Conservation (phyloP, 768 basidiomycete genomes). For the Pleurotus ostreatus region DNA sequence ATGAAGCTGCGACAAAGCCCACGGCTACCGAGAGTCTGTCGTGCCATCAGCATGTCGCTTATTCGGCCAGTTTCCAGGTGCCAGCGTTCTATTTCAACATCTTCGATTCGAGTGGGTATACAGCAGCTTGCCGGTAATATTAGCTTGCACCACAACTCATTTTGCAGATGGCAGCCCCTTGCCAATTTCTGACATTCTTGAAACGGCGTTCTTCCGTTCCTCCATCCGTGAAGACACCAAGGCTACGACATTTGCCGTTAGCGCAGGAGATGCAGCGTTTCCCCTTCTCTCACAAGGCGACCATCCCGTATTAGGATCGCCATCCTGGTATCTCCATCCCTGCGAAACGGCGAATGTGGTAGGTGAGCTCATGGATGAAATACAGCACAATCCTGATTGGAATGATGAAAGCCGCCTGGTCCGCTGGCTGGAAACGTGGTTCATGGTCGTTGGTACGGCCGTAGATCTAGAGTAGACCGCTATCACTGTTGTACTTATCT, state of each 20-base stretch:
- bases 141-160: conserved; percentile 11
- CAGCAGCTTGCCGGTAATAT: conserved; percentile 1
- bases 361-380: conserved; percentile 60
- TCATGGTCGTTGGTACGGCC: conserved; percentile 65
- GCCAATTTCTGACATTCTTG: conserved; percentile 48
- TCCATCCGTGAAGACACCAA: conserved; percentile 39
- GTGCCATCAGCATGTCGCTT: conserved; percentile 66
- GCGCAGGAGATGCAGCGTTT: conserved; percentile 48
- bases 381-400: conserved; percentile 22
- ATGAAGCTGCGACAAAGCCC: conserved; percentile 36
- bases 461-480: conserved; percentile 41
- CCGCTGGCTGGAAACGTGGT: conserved; percentile 73
- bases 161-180: conserved; percentile 62
- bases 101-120: conserved; percentile 56
- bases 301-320: conserved; percentile 70
- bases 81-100: conserved; percentile 83
- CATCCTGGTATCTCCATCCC: conserved; percentile 86
- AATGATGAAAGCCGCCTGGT: conserved; percentile 25
- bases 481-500: neutral
- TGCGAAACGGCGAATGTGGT: conserved; percentile 71
- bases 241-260: conserved; percentile 51
- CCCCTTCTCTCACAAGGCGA: conserved; percentile 85
- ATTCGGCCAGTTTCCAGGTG: conserved; percentile 75
- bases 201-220: conserved; percentile 56
- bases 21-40: conserved; percentile 29